Conservation (phyloP, 768 basidiomycete genomes). For the Paxillus ammoniavirescens region DNA sequence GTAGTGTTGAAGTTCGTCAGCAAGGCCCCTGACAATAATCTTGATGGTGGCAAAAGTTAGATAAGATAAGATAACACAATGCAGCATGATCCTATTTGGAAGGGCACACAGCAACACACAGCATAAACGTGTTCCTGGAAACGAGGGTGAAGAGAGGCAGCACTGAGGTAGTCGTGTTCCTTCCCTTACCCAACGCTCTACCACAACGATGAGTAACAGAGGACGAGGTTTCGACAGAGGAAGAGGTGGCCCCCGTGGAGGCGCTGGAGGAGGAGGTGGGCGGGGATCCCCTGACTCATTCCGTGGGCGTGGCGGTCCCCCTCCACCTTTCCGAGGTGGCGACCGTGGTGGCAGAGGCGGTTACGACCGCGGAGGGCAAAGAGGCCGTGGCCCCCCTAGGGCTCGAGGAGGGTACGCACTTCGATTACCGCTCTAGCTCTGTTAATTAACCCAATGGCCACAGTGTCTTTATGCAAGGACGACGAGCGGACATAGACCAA, state of each 20-base stretch:
- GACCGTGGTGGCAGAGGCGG: slow-evolving; percentile 33
- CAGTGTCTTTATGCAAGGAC: slow-evolving; percentile 41
- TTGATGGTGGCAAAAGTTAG: too few species aligned
- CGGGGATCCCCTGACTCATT: slow-evolving; percentile 27
- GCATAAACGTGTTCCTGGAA: slow-evolving; percentile 9
- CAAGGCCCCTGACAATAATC: too few species aligned
- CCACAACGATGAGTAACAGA: slow-evolving; percentile 33
- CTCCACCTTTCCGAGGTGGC: slow-evolving; percentile 25
- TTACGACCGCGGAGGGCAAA: slow-evolving; percentile 24
- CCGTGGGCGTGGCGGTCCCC: slow-evolving; percentile 27
- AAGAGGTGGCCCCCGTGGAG: slow-evolving; percentile 31
- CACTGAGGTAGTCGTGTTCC: not conserved
- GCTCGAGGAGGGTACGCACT: slow-evolving; percentile 41
- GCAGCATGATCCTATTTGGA: slow-evolving; percentile 1
- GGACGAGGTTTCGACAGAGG: slow-evolving; percentile 41
- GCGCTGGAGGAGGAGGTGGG: slow-evolving; percentile 28
- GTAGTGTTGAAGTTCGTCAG: too few species aligned
- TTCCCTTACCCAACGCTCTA: not conserved
- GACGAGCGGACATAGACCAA: slow-evolving; percentile 47
- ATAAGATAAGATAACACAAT: slow-evolving; percentile 26
- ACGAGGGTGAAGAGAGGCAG: not conserved
- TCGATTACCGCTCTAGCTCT: not conserved
- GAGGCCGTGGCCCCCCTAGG: slow-evolving; percentile 27
- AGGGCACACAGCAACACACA: slow-evolving; percentile 20
- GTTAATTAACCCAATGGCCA: not conserved